phyloP scores from a whole-genome alignment of 2,329 filamentous ascomycete species.

The Pestalotiopsis fici region DNA sequence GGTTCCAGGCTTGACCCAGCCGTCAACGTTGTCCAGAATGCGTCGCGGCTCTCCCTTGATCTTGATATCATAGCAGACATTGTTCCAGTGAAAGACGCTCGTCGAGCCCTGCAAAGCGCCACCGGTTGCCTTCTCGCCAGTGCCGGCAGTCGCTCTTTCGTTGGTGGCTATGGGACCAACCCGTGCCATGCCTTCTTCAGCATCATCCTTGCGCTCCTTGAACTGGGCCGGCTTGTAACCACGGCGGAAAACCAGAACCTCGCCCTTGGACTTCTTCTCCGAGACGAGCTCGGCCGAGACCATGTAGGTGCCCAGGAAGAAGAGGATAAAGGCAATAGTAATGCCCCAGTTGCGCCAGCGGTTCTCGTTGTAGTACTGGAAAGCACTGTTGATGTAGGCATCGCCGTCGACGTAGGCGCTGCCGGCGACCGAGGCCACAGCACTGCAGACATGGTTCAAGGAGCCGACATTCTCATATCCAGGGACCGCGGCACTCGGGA shows the following conservation, averaged over 20 bases:
- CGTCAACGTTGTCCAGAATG: constrained; percentile 81
- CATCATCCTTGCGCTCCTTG: constrained; percentile 62
- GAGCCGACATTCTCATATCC: constrained; percentile 34
- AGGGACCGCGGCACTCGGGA: constrained; percentile 36
- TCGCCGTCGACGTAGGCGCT: constrained; percentile 53
- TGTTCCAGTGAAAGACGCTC: constrained; percentile 82
- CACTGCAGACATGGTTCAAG: constrained; percentile 52
- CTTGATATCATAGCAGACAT: constrained; percentile 73
- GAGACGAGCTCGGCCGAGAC: constrained; percentile 64
- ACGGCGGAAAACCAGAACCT: constrained; percentile 71
- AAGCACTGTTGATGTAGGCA: constrained; percentile 53
- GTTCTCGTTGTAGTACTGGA: constrained; percentile 57
- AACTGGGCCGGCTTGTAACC: constrained; percentile 58
- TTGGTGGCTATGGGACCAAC: constrained; percentile 45
- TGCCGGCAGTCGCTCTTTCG: constrained; percentile 34
- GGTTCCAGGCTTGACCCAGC: constrained; percentile 90
- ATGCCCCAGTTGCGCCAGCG: constrained; percentile 73
- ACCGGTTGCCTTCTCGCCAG: constrained; percentile 31
- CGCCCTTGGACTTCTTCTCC: constrained; percentile 69
- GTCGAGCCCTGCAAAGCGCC: constrained; percentile 56
- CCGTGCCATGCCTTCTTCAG: constrained; percentile 45
- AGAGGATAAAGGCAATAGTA: constrained; percentile 60
- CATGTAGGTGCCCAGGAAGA: constrained; percentile 62
- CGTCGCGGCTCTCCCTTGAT: constrained; percentile 74
- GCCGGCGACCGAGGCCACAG: constrained; percentile 57